Evolutionary conservation across 441 rosid genomes (phyloP).

Genomic region (Populus hybrid): DNA sequence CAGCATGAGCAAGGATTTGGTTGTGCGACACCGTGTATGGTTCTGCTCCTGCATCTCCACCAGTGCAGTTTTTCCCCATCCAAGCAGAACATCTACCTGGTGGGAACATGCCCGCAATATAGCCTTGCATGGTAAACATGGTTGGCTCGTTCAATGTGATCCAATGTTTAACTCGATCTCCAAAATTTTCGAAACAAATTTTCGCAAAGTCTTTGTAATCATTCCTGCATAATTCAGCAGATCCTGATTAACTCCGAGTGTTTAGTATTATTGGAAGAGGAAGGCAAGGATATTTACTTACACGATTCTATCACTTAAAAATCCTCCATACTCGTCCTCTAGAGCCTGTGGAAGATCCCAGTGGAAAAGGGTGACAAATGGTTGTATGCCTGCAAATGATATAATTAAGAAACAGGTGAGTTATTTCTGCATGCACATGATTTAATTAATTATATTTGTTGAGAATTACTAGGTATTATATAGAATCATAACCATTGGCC

Average conservation of each 20-base stretch:
- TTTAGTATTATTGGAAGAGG: not conserved
- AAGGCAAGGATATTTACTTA: not conserved
- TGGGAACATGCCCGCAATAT: not conserved
- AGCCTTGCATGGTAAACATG: not conserved
- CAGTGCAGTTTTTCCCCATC: not conserved
- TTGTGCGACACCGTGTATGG: slow-evolving; percentile 7
- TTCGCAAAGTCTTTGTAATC: not conserved
- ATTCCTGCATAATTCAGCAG: not conserved
- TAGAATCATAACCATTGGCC: not conserved
- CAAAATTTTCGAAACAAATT: not conserved
- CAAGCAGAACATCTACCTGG: slow-evolving; percentile 11
- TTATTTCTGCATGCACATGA: not conserved
- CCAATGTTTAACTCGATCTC: slow-evolving; percentile 15
- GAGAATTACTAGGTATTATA: too few relatives aligned
- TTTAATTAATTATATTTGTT: not conserved
- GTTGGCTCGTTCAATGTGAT: slow-evolving; percentile 10
- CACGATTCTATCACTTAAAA: not conserved
- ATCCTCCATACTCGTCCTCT: not conserved
- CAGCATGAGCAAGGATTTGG: slow-evolving; percentile 8
- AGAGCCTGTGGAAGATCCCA: too few relatives aligned
- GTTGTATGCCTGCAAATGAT: too few relatives aligned
- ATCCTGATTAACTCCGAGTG: not conserved
- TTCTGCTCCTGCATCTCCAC: slow-evolving; percentile 8
- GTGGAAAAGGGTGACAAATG: too few relatives aligned
- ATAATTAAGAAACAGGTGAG: not conserved